Base-by-base conservation (phyloP, 805 yeast genomes). In the Ascoidea asiatica region DNA sequence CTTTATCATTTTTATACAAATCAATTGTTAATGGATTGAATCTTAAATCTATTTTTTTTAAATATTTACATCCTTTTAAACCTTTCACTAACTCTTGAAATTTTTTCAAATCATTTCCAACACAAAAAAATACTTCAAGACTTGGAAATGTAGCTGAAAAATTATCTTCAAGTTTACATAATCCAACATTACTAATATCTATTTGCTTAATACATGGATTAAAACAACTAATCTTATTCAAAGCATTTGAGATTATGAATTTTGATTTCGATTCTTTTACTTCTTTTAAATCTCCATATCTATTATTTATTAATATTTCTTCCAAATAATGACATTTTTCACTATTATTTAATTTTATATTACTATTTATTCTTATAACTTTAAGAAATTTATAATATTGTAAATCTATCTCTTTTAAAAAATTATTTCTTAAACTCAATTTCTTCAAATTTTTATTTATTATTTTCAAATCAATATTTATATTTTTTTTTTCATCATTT, bases 331-430 rank as follows among this genome's bases (percentile, higher is more conserved):
- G 43, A 4, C 44, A 21, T 23, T 35, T 41, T 11, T 42, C 18
- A 6, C 45, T 38, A 36, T 49, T 43, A 5, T 11, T 29, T 21
- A 49, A 15, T 11, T 41, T n/a, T 4, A 41, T 42, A 44, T 66
- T 65, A 4, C 71, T 70, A 50, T 68, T 72, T 15, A 67, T 49
- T 45, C 72, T 55, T 35, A 70, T 54, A 5, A 60, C 59, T 40
- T 50, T 40, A 2, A 49, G 21, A 19, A 39, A 43, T 44, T 22
- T 44, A 21, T 47, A 49, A 37, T 38, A 23, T 4, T 19, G 17
- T 7, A 44, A 22, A 33, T 46, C 44, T 17, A 49, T 20, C 8
- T n/a, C n/a, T 22, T 39, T 18, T 15, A 47, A 11, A 5, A 15
- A n/a, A 38, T 49, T 49, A 20, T 43, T 41, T 19, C 38, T 46